phyloP scores from a whole-genome alignment of 2,329 filamentous ascomycete genomes.

The Cercospora sesami region DNA sequence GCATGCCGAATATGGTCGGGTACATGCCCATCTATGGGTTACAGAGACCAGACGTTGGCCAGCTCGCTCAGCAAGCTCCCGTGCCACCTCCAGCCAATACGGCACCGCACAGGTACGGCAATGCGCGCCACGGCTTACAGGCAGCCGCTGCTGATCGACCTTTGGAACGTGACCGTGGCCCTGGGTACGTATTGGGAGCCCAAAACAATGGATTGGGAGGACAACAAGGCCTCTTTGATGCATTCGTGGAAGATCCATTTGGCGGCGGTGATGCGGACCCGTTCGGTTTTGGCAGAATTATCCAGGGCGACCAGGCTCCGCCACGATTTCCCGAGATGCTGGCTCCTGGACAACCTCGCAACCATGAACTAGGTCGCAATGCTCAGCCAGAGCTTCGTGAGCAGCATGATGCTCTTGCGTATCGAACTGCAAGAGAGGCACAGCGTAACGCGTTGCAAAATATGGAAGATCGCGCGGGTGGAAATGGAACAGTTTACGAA shows the following conservation, averaged over 20 bases:
- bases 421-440: not conserved
- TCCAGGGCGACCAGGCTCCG: slow-evolving; percentile 4
- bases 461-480: slow-evolving; percentile 11
- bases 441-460: slow-evolving; percentile 16
- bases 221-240: slow-evolving; percentile 15
- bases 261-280: slow-evolving; percentile 18
- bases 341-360: slow-evolving; percentile 10
- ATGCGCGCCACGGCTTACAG: not conserved
- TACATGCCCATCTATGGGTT: slow-evolving; percentile 9
- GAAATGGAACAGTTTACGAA: not conserved
- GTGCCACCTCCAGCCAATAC: not conserved
- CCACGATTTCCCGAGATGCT: slow-evolving; percentile 14
- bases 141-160: not conserved
- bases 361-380: slow-evolving; percentile 6
- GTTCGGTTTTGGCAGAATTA: slow-evolving; percentile 9
- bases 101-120: not conserved
- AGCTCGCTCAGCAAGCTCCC: not conserved
- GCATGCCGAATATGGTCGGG: slow-evolving; percentile 1
- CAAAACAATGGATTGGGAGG: slow-evolving; percentile 16
- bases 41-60: not conserved
- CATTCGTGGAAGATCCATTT: slow-evolving; percentile 20
- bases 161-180: slow-evolving; percentile 1
- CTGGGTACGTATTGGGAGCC: slow-evolving; percentile 11
- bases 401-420: not conserved
- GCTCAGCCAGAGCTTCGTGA: not conserved